These are phyloP conservation scores for Fusarium drepaniforme DNA, from an alignment of 2,329 filamentous ascomycete species.

Conservation along the genomic window DNA sequence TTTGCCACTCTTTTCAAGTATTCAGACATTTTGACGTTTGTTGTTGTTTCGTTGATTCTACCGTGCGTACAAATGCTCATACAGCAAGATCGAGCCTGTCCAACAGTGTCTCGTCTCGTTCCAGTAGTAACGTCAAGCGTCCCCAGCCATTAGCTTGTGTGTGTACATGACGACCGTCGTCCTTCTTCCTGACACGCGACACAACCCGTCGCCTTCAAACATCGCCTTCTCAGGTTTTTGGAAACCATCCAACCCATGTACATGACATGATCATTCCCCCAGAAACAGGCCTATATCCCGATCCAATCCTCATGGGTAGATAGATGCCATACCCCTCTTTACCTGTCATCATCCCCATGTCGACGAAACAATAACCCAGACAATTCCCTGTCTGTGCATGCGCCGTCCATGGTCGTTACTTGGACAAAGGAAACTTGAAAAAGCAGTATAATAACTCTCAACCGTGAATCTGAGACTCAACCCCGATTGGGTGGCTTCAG, in stretches of 20 bases:
- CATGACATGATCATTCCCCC: constrained; percentile 21
- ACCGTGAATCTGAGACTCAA: constrained; percentile 13
- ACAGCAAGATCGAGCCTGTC: constrained; percentile 5
- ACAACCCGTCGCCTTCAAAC: constrained; percentile 8
- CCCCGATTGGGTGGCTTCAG: constrained; percentile 16
- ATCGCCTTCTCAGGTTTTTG: constrained; percentile 21
- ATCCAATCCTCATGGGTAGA: constrained; percentile 34
- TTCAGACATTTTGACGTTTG: neutral
- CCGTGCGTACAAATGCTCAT: constrained; percentile 22
- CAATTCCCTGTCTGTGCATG: constrained; percentile 36
- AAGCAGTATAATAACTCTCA: constrained; percentile 37
- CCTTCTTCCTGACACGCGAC: constrained; percentile 25
- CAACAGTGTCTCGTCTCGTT: constrained; percentile 11
- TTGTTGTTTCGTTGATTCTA: constrained; percentile 26
- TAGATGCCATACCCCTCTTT: constrained; percentile 7
- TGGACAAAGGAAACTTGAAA: constrained; percentile 44
- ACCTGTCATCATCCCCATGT: constrained; percentile 26
- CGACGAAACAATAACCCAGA: constrained; percentile 36
- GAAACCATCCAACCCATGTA: constrained; percentile 38
- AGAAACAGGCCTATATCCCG: constrained; percentile 32
- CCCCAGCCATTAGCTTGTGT: constrained; percentile 19
- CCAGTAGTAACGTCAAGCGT: constrained; percentile 16
- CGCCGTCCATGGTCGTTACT: constrained; percentile 45
- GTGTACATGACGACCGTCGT: constrained; percentile 23
- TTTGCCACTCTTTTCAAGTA: neutral